A percentile compares a stretch with the other conserved stretches of the same genome.
Evolutionary conservation across 2,329 filamentous ascomycete genomes (phyloP).

Genomic region (Alternaria alternata): DNA sequence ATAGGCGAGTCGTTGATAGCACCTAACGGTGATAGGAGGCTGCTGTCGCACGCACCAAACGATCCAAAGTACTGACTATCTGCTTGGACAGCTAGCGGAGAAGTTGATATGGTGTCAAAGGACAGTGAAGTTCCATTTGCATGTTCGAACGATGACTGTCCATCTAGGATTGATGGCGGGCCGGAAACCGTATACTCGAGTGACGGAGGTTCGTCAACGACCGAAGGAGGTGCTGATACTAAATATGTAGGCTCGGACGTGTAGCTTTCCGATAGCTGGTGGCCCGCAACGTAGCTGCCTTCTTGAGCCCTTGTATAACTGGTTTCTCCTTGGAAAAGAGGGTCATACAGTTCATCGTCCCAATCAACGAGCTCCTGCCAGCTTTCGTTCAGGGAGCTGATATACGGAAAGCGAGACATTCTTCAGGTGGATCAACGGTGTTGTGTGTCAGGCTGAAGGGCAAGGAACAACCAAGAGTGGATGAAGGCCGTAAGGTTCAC

Average conservation of each 20-base stretch:
- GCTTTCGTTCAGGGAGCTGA: conserved; percentile 27
- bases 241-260: conserved; percentile 31
- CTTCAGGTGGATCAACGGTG: not conserved
- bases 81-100: conserved; percentile 31
- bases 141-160: conserved; percentile 33
- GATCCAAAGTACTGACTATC: conserved; percentile 31
- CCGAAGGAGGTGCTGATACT: conserved; percentile 35
- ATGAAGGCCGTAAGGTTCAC: conserved; percentile 11
- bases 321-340: conserved; percentile 35
- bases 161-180: conserved; percentile 40
- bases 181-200: conserved; percentile 40
- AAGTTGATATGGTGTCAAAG: conserved; percentile 38
- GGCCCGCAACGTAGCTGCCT: conserved; percentile 21
- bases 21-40: conserved; percentile 24
- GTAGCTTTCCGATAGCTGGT: conserved; percentile 32
- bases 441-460: conserved; percentile 1
- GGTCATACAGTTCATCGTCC: conserved; percentile 41
- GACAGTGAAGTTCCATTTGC: conserved; percentile 36
- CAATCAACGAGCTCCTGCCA: conserved; percentile 44
- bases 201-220: conserved; percentile 35
- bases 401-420: conserved; percentile 30
- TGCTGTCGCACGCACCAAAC: conserved; percentile 34
- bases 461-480: not conserved
- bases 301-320: conserved; percentile 18
- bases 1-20: conserved; percentile 30